Percentiles rank a stretch among this genome's conserved stretches.
Conservation (phyloP, 306 rosid genomes). For the Lotus japonicus region DNA sequence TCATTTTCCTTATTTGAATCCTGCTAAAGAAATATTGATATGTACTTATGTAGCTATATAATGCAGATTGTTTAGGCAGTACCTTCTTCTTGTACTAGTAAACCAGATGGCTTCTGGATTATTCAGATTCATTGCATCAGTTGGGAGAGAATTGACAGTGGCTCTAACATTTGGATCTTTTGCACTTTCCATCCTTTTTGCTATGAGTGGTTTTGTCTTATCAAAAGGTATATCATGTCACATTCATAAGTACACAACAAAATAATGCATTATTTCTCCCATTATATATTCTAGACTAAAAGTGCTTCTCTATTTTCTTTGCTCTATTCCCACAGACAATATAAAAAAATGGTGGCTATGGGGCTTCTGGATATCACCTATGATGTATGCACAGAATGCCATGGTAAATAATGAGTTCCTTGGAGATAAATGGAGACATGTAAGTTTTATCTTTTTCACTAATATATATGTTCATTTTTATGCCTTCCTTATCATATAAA, state of each 20-base stretch:
- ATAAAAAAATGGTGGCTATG: slow-evolving; percentile 46
- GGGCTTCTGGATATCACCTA: slow-evolving; percentile 49
- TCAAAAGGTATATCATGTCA: slow-evolving; percentile 51
- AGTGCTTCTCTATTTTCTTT: neutral
- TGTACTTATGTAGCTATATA: neutral
- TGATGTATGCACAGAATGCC: slow-evolving; percentile 44
- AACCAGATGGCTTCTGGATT: slow-evolving; percentile 55
- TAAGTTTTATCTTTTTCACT: slow-evolving; percentile 10
- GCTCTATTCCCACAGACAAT: slow-evolving; percentile 19
- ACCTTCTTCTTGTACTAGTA: slow-evolving; percentile 39
- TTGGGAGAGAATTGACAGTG: slow-evolving; percentile 45
- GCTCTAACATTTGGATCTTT: slow-evolving; percentile 48
- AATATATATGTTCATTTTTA: neutral
- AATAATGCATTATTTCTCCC: neutral
- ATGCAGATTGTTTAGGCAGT: slow-evolving; percentile 53
- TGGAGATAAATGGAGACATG: slow-evolving; percentile 37
- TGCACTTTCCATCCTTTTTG: slow-evolving; percentile 33
- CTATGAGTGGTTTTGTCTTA: slow-evolving; percentile 49
- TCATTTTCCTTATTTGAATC: neutral
- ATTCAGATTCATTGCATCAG: slow-evolving; percentile 45
- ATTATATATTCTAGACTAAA: slow-evolving; percentile 9
- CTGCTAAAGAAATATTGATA: neutral
- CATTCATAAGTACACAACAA: neutral
- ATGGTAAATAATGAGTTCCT: slow-evolving; percentile 38
- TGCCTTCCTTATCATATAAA: neutral